Base-by-base conservation (phyloP, 768 basidiomycete genomes). In the Bullera alba region DNA sequence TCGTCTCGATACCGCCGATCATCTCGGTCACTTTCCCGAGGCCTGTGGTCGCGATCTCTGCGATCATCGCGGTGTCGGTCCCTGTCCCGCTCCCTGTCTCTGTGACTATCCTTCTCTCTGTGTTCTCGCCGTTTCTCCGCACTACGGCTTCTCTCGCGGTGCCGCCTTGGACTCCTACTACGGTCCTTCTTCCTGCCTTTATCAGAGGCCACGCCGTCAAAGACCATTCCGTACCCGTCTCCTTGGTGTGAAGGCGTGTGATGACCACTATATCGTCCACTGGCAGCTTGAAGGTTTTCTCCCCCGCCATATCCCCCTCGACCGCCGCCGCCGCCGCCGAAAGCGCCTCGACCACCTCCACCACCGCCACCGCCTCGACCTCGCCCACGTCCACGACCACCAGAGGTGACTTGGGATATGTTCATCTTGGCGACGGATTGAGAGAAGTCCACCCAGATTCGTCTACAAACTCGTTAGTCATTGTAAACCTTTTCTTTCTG, bases 401-500 rank as follows among this genome's bases (percentile, higher is more conserved):
- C 74, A 61, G 78, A 79, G 49, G 84, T 79, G 51, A 85, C 76
- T 74, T 88, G 90, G 3, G 87, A 69, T 8, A 75, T 81, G 69
- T 93, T 92, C 42, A 88, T 73, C 42, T 85, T 84, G 2, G 91
- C 85, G 43, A 99, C 93, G 14, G 92, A 95, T 78, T 97, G 91
- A 6, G 89, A 92, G 78, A 99, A 97, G 74, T 97, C 95, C 56
- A 99, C 93, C 89, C 93, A 97, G 64, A 99, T 97, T 12, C 95
- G 82, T 14, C 65, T 50, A 38, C 26, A 8, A 3, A 27, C 17
- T n/a, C n/a, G n/a, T n/a, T n/a, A n/a, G n/a, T n/a, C n/a, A n/a
- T n/a, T n/a, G n/a, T n/a, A n/a, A n/a, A n/a, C n/a, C n/a, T n/a
- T n/a, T n/a, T n/a, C n/a, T n/a, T n/a, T n/a, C n/a, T n/a, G n/a